These are phyloP conservation scores for Plectosphaerella plurivora DNA, from an alignment of 2,329 filamentous ascomycete genomes.

Conservation along the genomic window DNA sequence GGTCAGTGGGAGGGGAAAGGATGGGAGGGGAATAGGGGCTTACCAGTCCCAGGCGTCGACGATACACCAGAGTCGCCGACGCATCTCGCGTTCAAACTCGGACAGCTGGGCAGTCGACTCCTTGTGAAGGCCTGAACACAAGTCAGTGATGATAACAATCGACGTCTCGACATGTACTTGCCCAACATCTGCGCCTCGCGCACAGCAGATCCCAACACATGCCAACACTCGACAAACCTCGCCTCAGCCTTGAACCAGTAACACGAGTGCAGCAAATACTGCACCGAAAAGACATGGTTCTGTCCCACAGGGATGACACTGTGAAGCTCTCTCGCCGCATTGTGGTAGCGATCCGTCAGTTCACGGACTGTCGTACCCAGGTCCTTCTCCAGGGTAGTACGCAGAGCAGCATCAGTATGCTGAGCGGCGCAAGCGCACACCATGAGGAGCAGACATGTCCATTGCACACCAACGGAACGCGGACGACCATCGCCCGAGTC, in stretches of 20 bases:
- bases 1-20: background rate
- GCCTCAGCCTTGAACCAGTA: conserved; percentile 32
- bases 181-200: conserved; percentile 30
- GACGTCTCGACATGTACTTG: conserved; percentile 7
- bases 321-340: conserved; percentile 24
- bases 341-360: conserved; percentile 26
- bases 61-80: conserved; percentile 30
- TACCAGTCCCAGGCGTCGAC: conserved; percentile 34
- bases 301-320: conserved; percentile 25
- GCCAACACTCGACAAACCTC: conserved; percentile 31
- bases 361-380: conserved; percentile 20
- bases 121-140: conserved; percentile 21
- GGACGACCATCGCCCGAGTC: conserved; percentile 6
- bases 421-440: conserved; percentile 31
- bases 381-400: conserved; percentile 24
- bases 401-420: conserved; percentile 23
- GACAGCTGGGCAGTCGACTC: conserved; percentile 20
- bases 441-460: conserved; percentile 32
- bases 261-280: conserved; percentile 29
- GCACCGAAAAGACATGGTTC: conserved; percentile 26
- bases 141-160: background rate
- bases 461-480: conserved; percentile 26
- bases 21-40: background rate
- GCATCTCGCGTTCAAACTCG: conserved; percentile 30
- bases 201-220: conserved; percentile 28